Evolutionary conservation across 768 basidiomycete genomes (phyloP).

Genomic region (Scleroderma bovista): DNA sequence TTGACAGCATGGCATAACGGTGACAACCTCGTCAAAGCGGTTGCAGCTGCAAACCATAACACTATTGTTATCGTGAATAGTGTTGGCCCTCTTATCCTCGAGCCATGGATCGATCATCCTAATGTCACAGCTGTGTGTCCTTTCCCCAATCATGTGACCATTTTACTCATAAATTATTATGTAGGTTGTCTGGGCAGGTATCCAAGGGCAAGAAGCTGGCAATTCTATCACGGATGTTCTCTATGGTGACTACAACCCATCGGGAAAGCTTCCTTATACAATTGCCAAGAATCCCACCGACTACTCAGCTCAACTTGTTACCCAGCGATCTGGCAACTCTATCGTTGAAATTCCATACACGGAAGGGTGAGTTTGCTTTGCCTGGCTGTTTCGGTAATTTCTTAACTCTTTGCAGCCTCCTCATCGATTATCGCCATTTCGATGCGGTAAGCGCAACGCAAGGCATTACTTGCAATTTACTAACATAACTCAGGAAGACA

Average conservation of each 20-base stretch:
- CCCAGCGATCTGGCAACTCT: slow-evolving; percentile 30
- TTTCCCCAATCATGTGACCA: background rate
- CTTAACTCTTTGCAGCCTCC: slow-evolving; percentile 30
- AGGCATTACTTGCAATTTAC: background rate
- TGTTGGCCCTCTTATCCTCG: slow-evolving; percentile 53
- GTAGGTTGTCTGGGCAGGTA: slow-evolving; percentile 57
- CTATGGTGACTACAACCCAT: slow-evolving; percentile 65
- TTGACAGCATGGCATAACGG: slow-evolving; percentile 72
- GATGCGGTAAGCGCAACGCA: slow-evolving; percentile 41
- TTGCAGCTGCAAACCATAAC: slow-evolving; percentile 39
- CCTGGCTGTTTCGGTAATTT: background rate
- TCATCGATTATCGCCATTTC: slow-evolving; percentile 64
- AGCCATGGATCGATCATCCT: slow-evolving; percentile 67
- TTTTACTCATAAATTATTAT: background rate
- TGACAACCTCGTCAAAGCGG: slow-evolving; percentile 63
- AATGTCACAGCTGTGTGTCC: slow-evolving; percentile 61
- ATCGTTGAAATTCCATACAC: slow-evolving; percentile 53
- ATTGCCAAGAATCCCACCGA: slow-evolving; percentile 58
- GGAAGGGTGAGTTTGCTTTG: slow-evolving; percentile 38
- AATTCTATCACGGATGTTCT: slow-evolving; percentile 68
- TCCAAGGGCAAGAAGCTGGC: slow-evolving; percentile 65
- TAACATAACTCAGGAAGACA: slow-evolving; percentile 41
- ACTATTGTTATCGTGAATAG: slow-evolving; percentile 31
- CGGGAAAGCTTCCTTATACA: slow-evolving; percentile 67
- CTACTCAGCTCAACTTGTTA: slow-evolving; percentile 48